These are phyloP conservation scores for Hysterium pulicare DNA, from an alignment of 2,329 filamentous ascomycete genomes.

Conservation along the genomic window DNA sequence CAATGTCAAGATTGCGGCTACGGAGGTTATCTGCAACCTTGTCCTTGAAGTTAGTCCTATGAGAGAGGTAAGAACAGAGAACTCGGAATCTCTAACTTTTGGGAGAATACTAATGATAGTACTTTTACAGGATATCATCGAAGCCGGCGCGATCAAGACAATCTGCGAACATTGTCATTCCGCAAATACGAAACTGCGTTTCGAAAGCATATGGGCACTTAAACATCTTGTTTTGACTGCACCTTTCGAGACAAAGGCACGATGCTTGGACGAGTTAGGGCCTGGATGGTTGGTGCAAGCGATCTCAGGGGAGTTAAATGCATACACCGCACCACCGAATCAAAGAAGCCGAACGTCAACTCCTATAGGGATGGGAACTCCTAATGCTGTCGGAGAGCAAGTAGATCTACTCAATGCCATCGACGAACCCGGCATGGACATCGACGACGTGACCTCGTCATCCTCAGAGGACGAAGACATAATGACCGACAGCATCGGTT, in stretches of 20 bases:
- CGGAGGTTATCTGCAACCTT: slow-evolving; percentile 79
- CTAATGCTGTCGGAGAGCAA: slow-evolving; percentile 59
- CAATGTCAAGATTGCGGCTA: slow-evolving; percentile 82
- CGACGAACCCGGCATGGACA: slow-evolving; percentile 41
- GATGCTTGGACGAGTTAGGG: slow-evolving; percentile 72
- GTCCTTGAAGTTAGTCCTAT: slow-evolving; percentile 88
- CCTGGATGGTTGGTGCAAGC: slow-evolving; percentile 77
- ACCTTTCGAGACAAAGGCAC: slow-evolving; percentile 68
- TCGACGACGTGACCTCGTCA: slow-evolving; percentile 35
- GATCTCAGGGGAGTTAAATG: slow-evolving; percentile 58
- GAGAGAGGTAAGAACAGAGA: slow-evolving; percentile 42
- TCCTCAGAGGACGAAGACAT: slow-evolving; percentile 43
- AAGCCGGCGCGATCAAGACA: slow-evolving; percentile 69
- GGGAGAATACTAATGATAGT: slow-evolving; percentile 7
- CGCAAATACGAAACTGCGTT: slow-evolving; percentile 69
- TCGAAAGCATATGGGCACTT: slow-evolving; percentile 88
- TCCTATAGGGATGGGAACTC: slow-evolving; percentile 50
- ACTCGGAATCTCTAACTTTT: not conserved
- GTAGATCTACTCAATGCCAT: slow-evolving; percentile 57
- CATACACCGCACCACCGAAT: slow-evolving; percentile 27
- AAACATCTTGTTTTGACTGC: slow-evolving; percentile 82
- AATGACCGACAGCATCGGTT: slow-evolving; percentile 44
- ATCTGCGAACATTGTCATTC: slow-evolving; percentile 84
- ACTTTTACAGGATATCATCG: slow-evolving; percentile 60
- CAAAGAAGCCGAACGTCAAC: slow-evolving; percentile 35